phyloP scores from a whole-genome alignment of 805 yeast species.

The Metschnikowia bowlesiae region DNA sequence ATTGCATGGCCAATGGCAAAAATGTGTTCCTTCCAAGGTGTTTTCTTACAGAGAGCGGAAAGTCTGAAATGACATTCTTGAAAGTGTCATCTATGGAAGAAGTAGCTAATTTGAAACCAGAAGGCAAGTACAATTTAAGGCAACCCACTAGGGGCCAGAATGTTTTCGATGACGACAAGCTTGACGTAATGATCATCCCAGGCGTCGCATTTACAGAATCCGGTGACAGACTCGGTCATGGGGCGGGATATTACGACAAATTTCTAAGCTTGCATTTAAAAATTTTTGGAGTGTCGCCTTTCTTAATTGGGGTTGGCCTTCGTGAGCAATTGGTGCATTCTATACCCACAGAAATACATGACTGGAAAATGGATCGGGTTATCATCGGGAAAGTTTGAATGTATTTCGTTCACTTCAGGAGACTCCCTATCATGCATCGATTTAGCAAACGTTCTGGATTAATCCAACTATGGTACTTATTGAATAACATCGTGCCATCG shows the following conservation, averaged over 20 bases:
- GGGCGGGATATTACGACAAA: slow-evolving; percentile 90
- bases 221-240: slow-evolving; percentile 75
- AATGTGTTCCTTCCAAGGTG: slow-evolving; percentile 58
- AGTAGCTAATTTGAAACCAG: slow-evolving; percentile 50
- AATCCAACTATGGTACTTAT: slow-evolving; percentile 70
- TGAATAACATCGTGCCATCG: slow-evolving; percentile 75
- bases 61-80: slow-evolving; percentile 54
- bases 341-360: slow-evolving; percentile 61
- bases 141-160: slow-evolving; percentile 55
- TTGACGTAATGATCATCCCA: slow-evolving; percentile 78
- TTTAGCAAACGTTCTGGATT: slow-evolving; percentile 78
- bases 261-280: slow-evolving; percentile 23
- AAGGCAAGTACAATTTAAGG: slow-evolving; percentile 59
- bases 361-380: slow-evolving; percentile 53
- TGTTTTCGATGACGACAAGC: slow-evolving; percentile 20
- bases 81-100: slow-evolving; percentile 39
- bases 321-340: slow-evolving; percentile 52
- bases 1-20: slow-evolving; percentile 49
- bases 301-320: slow-evolving; percentile 61
- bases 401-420: background rate
- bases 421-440: slow-evolving; percentile 69
- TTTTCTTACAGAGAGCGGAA: slow-evolving; percentile 23
- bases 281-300: slow-evolving; percentile 28
- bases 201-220: slow-evolving; percentile 70
- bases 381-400: slow-evolving; percentile 30